Conservation (phyloP, 176 grass and related monocot genomes). For the Musa troglodytarum region DNA sequence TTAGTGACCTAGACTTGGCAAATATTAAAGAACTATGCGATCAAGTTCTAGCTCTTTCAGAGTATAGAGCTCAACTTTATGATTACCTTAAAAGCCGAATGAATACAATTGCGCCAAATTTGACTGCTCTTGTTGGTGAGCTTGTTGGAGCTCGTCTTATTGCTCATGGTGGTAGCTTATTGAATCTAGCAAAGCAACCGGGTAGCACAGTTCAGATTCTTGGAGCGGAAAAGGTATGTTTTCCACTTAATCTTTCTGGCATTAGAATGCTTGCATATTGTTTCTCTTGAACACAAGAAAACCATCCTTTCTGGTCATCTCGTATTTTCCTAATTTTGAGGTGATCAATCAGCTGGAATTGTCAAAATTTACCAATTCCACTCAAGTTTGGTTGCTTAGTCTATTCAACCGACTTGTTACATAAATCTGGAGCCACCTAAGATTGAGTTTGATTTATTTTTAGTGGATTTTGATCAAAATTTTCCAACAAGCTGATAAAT, state of each 20-base stretch:
- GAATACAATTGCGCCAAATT: conserved; percentile 86
- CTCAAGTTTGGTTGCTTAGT: too few species aligned
- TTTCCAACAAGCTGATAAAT: too few species aligned
- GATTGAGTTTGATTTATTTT: too few species aligned
- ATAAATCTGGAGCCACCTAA: too few species aligned
- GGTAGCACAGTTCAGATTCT: conserved; percentile 86
- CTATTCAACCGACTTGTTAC: too few species aligned
- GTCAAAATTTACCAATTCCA: too few species aligned
- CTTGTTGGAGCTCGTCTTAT: conserved; percentile 90
- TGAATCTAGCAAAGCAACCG: conserved; percentile 82
- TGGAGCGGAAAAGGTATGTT: conserved; percentile 76
- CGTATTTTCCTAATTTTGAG: background rate
- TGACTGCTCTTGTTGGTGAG: conserved; percentile 80
- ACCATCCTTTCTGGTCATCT: background rate
- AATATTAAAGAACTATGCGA: conserved; percentile 81
- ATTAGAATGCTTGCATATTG: background rate
- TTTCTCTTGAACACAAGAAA: background rate
- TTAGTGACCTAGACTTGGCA: conserved; percentile 67
- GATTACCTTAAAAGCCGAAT: conserved; percentile 81
- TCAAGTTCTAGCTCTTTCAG: conserved; percentile 75
- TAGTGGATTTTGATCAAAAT: too few species aligned
- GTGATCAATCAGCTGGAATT: background rate
- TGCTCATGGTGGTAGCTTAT: conserved; percentile 74
- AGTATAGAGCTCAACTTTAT: conserved; percentile 74
- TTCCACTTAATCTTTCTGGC: background rate